These are phyloP conservation scores for Rhytidhysteron rufulum DNA, from an alignment of 2,329 filamentous ascomycete species.

Conservation along the genomic window DNA sequence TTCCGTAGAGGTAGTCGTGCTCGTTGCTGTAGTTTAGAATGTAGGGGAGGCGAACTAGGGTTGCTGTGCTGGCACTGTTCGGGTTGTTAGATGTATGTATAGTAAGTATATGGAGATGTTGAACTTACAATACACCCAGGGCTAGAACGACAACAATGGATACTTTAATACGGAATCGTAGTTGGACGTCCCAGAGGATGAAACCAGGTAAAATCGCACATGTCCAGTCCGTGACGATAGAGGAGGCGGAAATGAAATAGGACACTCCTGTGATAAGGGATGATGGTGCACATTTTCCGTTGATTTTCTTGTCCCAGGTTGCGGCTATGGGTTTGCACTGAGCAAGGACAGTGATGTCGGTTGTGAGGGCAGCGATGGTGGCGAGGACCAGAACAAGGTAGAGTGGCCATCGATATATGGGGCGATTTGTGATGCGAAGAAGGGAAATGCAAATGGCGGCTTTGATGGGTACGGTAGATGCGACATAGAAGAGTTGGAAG, in stretches of 20 bases:
- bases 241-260: background rate
- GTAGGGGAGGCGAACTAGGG: conserved; percentile 1
- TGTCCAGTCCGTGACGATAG: conserved; percentile 1
- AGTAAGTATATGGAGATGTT: background rate
- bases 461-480: conserved; percentile 39
- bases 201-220: background rate
- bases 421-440: conserved; percentile 36
- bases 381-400: conserved; percentile 16
- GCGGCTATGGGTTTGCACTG: conserved; percentile 3
- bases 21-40: background rate
- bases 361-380: conserved; percentile 2
- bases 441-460: conserved; percentile 42
- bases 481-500: conserved; percentile 41
- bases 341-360: conserved; percentile 3
- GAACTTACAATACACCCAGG: conserved; percentile 34
- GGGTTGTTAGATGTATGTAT: conserved; percentile 2
- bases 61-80: background rate
- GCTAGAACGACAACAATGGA: conserved; percentile 34
- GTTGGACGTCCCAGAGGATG: conserved; percentile 22
- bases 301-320: conserved; percentile 3
- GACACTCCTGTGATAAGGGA: background rate
- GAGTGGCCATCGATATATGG: conserved; percentile 33
- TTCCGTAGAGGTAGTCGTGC: conserved; percentile 10
- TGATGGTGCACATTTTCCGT: background rate
- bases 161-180: conserved; percentile 34